phyloP scores from a whole-genome alignment of 73 alveolate species.

The Blepharisma stoltei region DNA sequence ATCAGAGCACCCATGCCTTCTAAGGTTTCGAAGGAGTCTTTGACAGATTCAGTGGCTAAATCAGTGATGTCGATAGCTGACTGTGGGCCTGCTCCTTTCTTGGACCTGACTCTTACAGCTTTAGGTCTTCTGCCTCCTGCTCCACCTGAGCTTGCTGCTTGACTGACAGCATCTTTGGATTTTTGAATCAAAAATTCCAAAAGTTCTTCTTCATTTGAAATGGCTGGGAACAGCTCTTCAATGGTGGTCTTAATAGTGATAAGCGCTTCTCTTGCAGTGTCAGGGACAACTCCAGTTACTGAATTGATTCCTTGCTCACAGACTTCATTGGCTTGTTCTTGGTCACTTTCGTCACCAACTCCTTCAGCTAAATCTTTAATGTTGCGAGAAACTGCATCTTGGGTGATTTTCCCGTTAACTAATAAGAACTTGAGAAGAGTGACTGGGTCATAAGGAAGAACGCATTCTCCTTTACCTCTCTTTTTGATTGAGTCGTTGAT shows the following conservation, averaged over 20 bases:
- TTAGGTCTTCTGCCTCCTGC: too few species aligned
- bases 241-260: neutral
- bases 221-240: slow-evolving; percentile 3
- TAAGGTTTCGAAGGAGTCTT: too few species aligned
- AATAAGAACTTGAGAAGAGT: neutral
- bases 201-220: neutral
- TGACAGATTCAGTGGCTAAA: too few species aligned
- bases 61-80: too few species aligned
- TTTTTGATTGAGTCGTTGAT: neutral
- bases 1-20: too few species aligned
- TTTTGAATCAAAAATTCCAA: neutral
- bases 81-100: too few species aligned
- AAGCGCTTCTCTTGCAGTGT: neutral
- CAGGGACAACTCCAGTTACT: slow-evolving; percentile 15
- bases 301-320: neutral
- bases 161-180: neutral
- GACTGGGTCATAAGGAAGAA: neutral
- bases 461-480: neutral
- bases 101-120: too few species aligned
- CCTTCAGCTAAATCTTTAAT: neutral
- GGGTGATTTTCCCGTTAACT: neutral
- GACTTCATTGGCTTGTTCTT: neutral
- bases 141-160: too few species aligned
- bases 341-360: neutral
- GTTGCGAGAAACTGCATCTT: neutral